Evolutionary conservation across 192 early-diverging fungal species (phyloP), one percentile per base, ranked within the genome.

Genomic region (Gonapodya prolifera): DNA sequence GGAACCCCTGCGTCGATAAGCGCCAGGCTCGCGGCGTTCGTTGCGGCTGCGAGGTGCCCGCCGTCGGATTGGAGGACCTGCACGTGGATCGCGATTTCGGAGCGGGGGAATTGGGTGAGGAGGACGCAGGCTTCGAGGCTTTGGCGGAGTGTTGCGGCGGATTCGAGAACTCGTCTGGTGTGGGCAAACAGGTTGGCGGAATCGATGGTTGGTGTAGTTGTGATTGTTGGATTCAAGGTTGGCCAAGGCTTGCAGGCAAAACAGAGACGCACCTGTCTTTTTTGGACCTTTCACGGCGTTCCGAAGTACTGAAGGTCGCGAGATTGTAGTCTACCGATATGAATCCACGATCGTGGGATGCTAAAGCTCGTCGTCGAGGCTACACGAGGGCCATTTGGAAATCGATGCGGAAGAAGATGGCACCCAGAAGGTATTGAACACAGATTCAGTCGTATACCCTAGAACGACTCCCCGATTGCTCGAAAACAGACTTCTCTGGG

Each of bases 11-110:
- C 93, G 78, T 95, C 92, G 2, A 94, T 87, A 69, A 95, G 79
- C 0, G 93, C 93, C 85, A 95, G 80, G 2, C 92, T 95, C 0
- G 93, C 88, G 30, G 93, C 93, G 80, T 95, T 95, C 34, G 94
- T 92, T 30, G 70, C 1, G 30, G 17, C 18, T 69, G 30, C 2
- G 0, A 45, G 45, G 34, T 80, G 85, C 75, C 94, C 96, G 36
- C 97, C 97, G 78, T 99, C 97, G 77, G 91, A 87, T 80, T 99
- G 97, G 78, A 99, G 84, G 18, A 98, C 81, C 80, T 99, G 96
- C 32, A 98, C 79, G 79, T 92, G 94, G 36, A 99, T 92, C 70
- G 93, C 92, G 77, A 99, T 96, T 83, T 98, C 93, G 30, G 95
- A 95, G 30, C 94, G 87, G 35, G 95, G 91, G 77, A 90, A 97